Conservation (phyloP, 1,139 yeast genomes). For the Sugiyamaella neomexicana region DNA sequence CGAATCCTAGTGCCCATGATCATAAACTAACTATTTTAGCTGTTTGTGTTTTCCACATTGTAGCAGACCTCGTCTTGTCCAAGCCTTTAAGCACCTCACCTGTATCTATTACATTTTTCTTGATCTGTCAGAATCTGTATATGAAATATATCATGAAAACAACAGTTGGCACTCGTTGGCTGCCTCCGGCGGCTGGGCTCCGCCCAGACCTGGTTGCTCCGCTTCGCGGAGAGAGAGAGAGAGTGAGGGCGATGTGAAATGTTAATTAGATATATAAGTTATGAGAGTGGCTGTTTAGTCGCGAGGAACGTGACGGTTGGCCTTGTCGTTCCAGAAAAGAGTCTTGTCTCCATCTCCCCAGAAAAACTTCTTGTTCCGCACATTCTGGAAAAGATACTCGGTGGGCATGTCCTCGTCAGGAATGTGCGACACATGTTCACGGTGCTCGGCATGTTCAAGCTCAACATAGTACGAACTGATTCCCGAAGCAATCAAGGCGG, state of each 20-base stretch:
- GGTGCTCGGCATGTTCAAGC: slow-evolving; percentile 84
- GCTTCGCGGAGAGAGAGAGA: not conserved
- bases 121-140: slow-evolving; percentile 11
- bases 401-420: slow-evolving; percentile 88
- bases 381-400: slow-evolving; percentile 87
- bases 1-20: not conserved
- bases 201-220: too few relatives aligned
- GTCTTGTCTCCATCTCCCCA: slow-evolving; percentile 99
- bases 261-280: not conserved
- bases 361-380: slow-evolving; percentile 80
- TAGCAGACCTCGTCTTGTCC: slow-evolving; percentile 20
- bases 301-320: slow-evolving; percentile 69
- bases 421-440: slow-evolving; percentile 71
- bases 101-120: slow-evolving; percentile 17
- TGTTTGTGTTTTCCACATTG: slow-evolving; percentile 46
- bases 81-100: not conserved
- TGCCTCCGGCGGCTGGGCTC: slow-evolving; percentile 13
- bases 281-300: slow-evolving; percentile 10
- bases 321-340: slow-evolving; percentile 89
- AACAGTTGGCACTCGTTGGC: not conserved
- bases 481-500: slow-evolving; percentile 74
- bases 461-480: slow-evolving; percentile 80
- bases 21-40: slow-evolving; percentile 16
- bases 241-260: not conserved
- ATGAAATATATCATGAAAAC: slow-evolving; percentile 14